phyloP scores from a whole-genome alignment of 2,329 filamentous ascomycete genomes.

The Magnaporthales sp. region DNA sequence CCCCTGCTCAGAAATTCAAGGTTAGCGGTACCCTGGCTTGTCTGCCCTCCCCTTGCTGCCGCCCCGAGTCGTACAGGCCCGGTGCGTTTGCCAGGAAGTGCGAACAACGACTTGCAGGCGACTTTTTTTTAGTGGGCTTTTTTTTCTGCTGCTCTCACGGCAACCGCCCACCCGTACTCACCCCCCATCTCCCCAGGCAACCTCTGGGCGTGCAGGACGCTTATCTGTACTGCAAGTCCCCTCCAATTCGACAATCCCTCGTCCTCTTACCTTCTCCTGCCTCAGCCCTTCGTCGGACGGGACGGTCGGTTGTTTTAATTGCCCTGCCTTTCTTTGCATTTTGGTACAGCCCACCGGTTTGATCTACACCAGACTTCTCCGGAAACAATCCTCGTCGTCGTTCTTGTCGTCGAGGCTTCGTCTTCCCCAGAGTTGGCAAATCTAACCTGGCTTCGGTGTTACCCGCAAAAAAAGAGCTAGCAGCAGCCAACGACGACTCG shows the following conservation, averaged over 20 bases:
- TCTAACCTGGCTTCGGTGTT: not conserved
- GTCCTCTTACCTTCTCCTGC: not conserved
- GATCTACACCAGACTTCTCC: not conserved
- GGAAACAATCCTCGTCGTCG: not conserved
- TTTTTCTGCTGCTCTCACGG: not conserved
- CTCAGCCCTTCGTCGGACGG: conserved; percentile 7
- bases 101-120: not conserved
- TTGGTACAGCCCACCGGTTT: conserved; percentile 1
- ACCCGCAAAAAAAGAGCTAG: not conserved
- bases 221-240: conserved; percentile 4
- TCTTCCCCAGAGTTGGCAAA: not conserved
- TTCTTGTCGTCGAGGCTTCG: not conserved
- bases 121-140: not conserved
- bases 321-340: not conserved
- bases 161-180: conserved; percentile 2
- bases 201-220: conserved; percentile 6
- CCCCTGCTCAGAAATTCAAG: not conserved
- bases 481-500: not conserved
- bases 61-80: not conserved
- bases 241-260: conserved; percentile 1
- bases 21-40: not conserved
- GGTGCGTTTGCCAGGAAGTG: not conserved
- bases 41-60: not conserved
- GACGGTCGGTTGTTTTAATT: conserved; percentile 4
- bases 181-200: conserved; percentile 12